Base-by-base conservation (phyloP, 73 alveolate species). In the Breviolum minutum region DNA sequence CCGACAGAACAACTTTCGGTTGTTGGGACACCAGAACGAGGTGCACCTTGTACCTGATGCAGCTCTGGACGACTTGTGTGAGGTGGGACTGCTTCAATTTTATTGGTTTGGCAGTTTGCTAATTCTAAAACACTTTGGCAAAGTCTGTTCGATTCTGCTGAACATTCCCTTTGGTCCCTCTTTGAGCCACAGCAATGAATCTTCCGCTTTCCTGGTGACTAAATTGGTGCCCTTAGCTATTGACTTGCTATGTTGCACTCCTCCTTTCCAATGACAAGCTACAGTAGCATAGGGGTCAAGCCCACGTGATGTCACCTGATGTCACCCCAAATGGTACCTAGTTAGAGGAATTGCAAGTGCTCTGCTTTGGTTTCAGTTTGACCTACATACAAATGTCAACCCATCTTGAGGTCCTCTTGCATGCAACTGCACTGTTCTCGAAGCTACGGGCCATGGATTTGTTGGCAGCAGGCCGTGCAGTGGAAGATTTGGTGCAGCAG, bases 1-100 rank as follows among this genome's bases (percentile, higher is more conserved):
- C 9, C 84, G 97, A 27, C 97, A 91, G 63, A 91, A 91, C 97
- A 91, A 91, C 88, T 91, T 91, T 63, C 97, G 97, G 29, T 24
- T 70, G 27, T 64, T 91, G 13, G 96, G 96, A 54, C 19, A 71
- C 22, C 27, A 29, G 60, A n/a, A 22, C 8, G 95, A 62, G 20
- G 81, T 66, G 24, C 13, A 19, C 24, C 60, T 26, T 20, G 93
- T 61, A 22, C 73, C 93, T 22, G 93, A 84, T 61, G 76, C 93
- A 24, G 74, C 93, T 3, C n/a, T 84, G 76, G 93, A 84, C 61
- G 93, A 84, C 30, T 84, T 84, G 93, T 60, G 77, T 61, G 93
- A 84, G 93, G 93, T 26, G 89, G 63, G 19, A 19, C 32, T 40
- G 63, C 0, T 12, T 10, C 64, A 29, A 27, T 8, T 9, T 73